A percentile compares a stretch with the other conserved stretches of the same genome.
phyloP scores from a whole-genome alignment of 2,329 filamentous ascomycete species.

The Atkinsonella texensis region DNA sequence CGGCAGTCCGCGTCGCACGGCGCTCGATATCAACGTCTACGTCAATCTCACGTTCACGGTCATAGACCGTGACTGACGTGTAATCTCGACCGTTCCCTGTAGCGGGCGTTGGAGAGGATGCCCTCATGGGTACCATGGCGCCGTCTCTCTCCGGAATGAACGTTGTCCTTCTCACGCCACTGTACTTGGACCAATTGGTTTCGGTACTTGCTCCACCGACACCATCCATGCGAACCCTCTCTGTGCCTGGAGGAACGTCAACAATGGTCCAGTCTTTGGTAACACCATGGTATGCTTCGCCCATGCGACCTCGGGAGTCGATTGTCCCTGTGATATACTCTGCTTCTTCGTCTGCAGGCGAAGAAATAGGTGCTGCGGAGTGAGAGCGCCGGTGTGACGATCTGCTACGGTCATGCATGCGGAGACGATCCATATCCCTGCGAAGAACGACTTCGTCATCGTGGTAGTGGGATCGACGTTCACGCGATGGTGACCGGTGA shows the following conservation, averaged over 20 bases:
- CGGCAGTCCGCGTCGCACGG: slow-evolving; percentile 25
- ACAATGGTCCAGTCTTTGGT: slow-evolving; percentile 72
- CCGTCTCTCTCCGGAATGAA: slow-evolving; percentile 59
- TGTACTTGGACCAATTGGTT: slow-evolving; percentile 68
- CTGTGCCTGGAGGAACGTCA: slow-evolving; percentile 73
- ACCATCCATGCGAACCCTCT: slow-evolving; percentile 72
- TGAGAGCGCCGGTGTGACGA: slow-evolving; percentile 34
- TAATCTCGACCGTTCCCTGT: slow-evolving; percentile 21
- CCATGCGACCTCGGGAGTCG: slow-evolving; percentile 50
- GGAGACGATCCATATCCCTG: slow-evolving; percentile 37
- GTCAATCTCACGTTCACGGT: slow-evolving; percentile 36
- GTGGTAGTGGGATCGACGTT: slow-evolving; percentile 28
- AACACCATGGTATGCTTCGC: slow-evolving; percentile 62
- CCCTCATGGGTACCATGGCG: slow-evolving; percentile 16
- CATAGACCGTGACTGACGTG: slow-evolving; percentile 35
- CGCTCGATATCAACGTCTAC: slow-evolving; percentile 45
- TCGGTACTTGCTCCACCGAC: slow-evolving; percentile 64
- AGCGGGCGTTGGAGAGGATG: slow-evolving; percentile 13
- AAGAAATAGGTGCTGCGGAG: slow-evolving; percentile 33
- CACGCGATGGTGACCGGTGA: slow-evolving; percentile 22
- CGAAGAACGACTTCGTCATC: slow-evolving; percentile 60
- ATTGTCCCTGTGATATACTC: slow-evolving; percentile 46
- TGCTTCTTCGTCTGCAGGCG: slow-evolving; percentile 45
- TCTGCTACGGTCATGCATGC: slow-evolving; percentile 28
- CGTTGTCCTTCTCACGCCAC: slow-evolving; percentile 61